Conservation (phyloP, 331 rosid genomes). For the Phaseolus coccineus region DNA sequence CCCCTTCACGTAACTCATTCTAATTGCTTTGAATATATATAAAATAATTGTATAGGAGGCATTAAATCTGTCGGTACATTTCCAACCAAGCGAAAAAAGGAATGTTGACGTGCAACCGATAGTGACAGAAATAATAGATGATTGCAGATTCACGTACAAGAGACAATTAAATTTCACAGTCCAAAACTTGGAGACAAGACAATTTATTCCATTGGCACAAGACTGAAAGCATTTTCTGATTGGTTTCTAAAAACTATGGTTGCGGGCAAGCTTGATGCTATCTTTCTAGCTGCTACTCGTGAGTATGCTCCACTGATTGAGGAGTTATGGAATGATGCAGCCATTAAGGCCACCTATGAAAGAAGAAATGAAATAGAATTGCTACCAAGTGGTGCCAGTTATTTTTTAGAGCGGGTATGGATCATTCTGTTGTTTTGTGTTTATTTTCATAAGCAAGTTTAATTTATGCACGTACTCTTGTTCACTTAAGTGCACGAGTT, state of each 20-base stretch:
- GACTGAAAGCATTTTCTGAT: conserved; percentile 94
- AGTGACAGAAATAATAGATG: conserved; percentile 4
- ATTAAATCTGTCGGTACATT: not conserved
- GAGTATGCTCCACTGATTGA: conserved; percentile 93
- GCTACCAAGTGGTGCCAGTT: conserved; percentile 89
- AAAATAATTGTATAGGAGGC: not conserved
- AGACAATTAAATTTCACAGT: not conserved
- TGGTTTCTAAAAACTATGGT: conserved; percentile 98
- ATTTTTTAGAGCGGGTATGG: conserved; percentile 91
- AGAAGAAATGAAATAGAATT: conserved; percentile 90
- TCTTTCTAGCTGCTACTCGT: conserved; percentile 98
- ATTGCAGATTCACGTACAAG: not conserved
- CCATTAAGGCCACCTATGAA: conserved; percentile 85
- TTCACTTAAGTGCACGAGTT: conserved; percentile 2
- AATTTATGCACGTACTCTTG: conserved; percentile 1
- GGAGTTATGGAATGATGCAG: conserved; percentile 91
- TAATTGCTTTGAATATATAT: not conserved
- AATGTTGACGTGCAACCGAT: not conserved
- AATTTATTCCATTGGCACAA: conserved; percentile 82
- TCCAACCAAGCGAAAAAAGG: not conserved
- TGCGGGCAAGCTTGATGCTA: conserved; percentile 87
- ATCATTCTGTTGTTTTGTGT: conserved; percentile 34
- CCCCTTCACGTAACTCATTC: conserved; percentile 14
- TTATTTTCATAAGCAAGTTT: conserved; percentile 27
- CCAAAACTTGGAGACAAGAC: conserved; percentile 54